Percentiles rank a stretch among this genome's conserved stretches.
phyloP scores from a whole-genome alignment of 352 stramenopile species.

The Phytophthora litchii region DNA sequence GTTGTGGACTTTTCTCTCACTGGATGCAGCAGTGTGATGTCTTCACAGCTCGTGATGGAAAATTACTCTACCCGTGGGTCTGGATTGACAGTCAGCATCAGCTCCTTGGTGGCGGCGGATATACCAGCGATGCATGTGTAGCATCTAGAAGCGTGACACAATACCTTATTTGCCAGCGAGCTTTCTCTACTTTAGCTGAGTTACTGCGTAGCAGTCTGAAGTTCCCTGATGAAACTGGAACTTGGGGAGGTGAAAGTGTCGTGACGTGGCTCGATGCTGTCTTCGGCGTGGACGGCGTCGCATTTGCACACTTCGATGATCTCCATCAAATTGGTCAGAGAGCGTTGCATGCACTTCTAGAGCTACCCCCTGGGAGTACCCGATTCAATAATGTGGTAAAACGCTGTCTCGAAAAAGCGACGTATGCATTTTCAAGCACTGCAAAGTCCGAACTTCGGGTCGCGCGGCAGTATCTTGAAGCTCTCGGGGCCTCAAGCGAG shows the following conservation, averaged over 20 bases:
- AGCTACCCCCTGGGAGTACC: conserved; percentile 20
- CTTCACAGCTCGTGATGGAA: conserved; percentile 28
- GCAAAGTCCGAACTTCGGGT: conserved; percentile 16
- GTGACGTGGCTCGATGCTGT: conserved; percentile 66
- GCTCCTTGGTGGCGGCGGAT: conserved; percentile 2
- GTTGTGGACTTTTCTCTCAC: conserved; percentile 27
- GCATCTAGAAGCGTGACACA: conserved; percentile 26
- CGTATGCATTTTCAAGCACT: conserved; percentile 13
- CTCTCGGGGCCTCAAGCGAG: conserved; percentile 26
- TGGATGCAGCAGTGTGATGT: conserved; percentile 64
- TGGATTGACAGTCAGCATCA: conserved; percentile 52
- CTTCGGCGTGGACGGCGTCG: conserved; percentile 45
- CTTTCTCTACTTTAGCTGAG: conserved; percentile 35
- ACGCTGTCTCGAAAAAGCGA: conserved; percentile 34
- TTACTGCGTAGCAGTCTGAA: conserved; percentile 31
- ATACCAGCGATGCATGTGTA: conserved; percentile 8
- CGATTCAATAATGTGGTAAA: conserved; percentile 27
- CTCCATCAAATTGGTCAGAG: conserved; percentile 49
- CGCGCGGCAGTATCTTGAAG: conserved; percentile 33
- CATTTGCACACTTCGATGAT: conserved; percentile 45
- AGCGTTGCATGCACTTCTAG: conserved; percentile 39
- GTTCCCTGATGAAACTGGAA: conserved; percentile 4
- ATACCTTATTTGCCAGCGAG: conserved; percentile 35
- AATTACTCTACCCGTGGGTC: conserved; percentile 43
- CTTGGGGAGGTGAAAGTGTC: conserved; percentile 24